These are phyloP conservation scores for Colletotrichum shisoi DNA, from an alignment of 2,329 filamentous ascomycete species.

Conservation along the genomic window DNA sequence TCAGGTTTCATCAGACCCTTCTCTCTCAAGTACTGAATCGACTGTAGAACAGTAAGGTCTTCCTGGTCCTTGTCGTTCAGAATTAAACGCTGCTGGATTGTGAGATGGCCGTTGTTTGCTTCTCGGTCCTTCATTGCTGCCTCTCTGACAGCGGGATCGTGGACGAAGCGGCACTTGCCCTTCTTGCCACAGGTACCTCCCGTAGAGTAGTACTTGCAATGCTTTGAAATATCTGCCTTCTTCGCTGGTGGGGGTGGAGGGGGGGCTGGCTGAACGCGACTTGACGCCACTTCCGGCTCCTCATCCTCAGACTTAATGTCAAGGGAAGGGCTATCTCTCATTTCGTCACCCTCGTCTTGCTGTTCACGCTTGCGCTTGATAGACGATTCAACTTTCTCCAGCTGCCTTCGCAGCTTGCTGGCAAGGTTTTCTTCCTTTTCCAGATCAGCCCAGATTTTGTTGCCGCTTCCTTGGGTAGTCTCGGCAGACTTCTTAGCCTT, in stretches of 20 bases:
- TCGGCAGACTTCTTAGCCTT: slow-evolving; percentile 67
- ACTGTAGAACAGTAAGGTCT: slow-evolving; percentile 70
- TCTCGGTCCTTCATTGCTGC: slow-evolving; percentile 70
- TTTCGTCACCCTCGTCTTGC: slow-evolving; percentile 72
- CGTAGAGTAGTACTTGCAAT: slow-evolving; percentile 76
- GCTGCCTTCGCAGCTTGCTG: slow-evolving; percentile 68
- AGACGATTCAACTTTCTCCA: slow-evolving; percentile 75
- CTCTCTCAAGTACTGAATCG: slow-evolving; percentile 70
- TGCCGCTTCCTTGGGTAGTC: slow-evolving; percentile 42
- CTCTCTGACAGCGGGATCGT: slow-evolving; percentile 69
- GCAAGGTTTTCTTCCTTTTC: slow-evolving; percentile 70
- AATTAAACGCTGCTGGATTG: slow-evolving; percentile 70
- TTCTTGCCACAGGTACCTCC: slow-evolving; percentile 75
- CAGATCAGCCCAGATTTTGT: slow-evolving; percentile 37
- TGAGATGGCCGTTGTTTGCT: slow-evolving; percentile 70
- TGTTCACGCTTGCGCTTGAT: slow-evolving; percentile 74
- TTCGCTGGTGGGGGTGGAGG: slow-evolving; percentile 57
- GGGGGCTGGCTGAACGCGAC: slow-evolving; percentile 52
- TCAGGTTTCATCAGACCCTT: slow-evolving; percentile 61
- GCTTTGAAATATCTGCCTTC: slow-evolving; percentile 68
- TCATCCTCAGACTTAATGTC: slow-evolving; percentile 65
- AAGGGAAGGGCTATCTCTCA: slow-evolving; percentile 60
- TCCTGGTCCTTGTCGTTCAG: slow-evolving; percentile 74
- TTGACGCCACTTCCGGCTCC: slow-evolving; percentile 65
- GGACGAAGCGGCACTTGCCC: slow-evolving; percentile 77